Conservation (phyloP, 1,284 basidiomycete genomes). For the Macrocystidia cucumis region DNA sequence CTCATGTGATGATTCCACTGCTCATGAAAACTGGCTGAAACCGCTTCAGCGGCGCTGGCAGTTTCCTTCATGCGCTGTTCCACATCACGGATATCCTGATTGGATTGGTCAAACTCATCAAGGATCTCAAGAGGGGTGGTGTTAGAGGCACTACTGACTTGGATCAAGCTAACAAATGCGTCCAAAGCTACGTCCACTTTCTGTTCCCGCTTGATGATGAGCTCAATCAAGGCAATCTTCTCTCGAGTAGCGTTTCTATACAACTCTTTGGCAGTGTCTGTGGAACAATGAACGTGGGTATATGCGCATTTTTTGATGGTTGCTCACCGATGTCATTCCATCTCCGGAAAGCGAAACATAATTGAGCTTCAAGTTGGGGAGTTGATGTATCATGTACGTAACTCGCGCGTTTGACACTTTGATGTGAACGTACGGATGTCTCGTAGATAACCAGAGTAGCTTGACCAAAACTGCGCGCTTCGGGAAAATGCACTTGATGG, state of each 20-base stretch:
- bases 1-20: too few species aligned
- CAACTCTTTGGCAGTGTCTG: constrained; percentile 60
- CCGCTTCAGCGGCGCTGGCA: too few species aligned
- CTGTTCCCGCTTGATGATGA: constrained; percentile 38
- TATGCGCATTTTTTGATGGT: constrained; percentile 6
- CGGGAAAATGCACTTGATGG: constrained; percentile 54
- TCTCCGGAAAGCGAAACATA: constrained; percentile 64
- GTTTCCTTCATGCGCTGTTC: too few species aligned
- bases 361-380: constrained; percentile 54
- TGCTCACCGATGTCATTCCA: constrained; percentile 63
- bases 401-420: too few species aligned
- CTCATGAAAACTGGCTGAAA: too few species aligned
- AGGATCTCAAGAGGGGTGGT: too few species aligned
- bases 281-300: constrained; percentile 1
- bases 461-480: constrained; percentile 76
- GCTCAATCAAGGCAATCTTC: constrained; percentile 41
- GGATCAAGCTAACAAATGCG: too few species aligned
- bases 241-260: constrained; percentile 60
- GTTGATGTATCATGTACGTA: too few species aligned
- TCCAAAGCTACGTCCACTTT: constrained; percentile 15
- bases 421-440: constrained; percentile 53
- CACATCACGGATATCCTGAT: too few species aligned
- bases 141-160: too few species aligned
- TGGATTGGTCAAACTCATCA: too few species aligned
- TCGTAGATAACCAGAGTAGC: constrained; percentile 73